These are phyloP conservation scores for Phoenix dactylifera DNA, from an alignment of 176 grass and related monocot species.

Conservation along the genomic window DNA sequence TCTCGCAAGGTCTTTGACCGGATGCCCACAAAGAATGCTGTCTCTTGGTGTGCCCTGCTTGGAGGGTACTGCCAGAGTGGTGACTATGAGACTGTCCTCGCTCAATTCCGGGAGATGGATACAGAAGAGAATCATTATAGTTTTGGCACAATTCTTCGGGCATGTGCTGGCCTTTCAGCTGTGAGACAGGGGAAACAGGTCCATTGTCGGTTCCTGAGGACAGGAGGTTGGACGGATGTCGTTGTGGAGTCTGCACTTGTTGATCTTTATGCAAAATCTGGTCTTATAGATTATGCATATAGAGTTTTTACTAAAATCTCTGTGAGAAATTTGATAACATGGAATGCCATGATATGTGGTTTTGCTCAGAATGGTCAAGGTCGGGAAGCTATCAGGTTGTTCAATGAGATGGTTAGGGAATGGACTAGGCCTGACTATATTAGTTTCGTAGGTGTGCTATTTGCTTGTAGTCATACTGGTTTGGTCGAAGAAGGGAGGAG, in stretches of 20 bases:
- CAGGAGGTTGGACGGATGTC: conserved; percentile 36
- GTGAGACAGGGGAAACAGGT: conserved; percentile 61
- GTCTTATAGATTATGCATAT: conserved; percentile 47
- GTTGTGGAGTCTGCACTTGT: conserved; percentile 67
- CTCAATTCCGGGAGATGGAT: conserved; percentile 52
- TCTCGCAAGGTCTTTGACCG: conserved; percentile 61
- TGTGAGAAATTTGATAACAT: conserved; percentile 55
- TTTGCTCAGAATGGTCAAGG: conserved; percentile 76
- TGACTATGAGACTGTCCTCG: conserved; percentile 37
- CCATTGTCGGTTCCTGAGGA: conserved; percentile 61
- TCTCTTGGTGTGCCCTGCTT: conserved; percentile 70
- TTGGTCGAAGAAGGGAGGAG: conserved; percentile 59
- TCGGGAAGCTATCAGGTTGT: conserved; percentile 37
- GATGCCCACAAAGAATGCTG: conserved; percentile 52
- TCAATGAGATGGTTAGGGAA: conserved; percentile 47
- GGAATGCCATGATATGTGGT: conserved; percentile 88
- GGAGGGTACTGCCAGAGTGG: conserved; percentile 58
- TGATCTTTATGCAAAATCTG: conserved; percentile 84
- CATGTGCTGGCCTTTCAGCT: conserved; percentile 50
- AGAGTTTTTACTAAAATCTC: conserved; percentile 45
- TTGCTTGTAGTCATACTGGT: conserved; percentile 66
- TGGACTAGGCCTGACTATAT: conserved; percentile 48
- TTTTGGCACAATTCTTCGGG: conserved; percentile 52
- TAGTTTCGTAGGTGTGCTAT: conserved; percentile 71
- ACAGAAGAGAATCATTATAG: conserved; percentile 36